phyloP scores from a whole-genome alignment of 768 basidiomycete species.

The Chalciporus chontae region DNA sequence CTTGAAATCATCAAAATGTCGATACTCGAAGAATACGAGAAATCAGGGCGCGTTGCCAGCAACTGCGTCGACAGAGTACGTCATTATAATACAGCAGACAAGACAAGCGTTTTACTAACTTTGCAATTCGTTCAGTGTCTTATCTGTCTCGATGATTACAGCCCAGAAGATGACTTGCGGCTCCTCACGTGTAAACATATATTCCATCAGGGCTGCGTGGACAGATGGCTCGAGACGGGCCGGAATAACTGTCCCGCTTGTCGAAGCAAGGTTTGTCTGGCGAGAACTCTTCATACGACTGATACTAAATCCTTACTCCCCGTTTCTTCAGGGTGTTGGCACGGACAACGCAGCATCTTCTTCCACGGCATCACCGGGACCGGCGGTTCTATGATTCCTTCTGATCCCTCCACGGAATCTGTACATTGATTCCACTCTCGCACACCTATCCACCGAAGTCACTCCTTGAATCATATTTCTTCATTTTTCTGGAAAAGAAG shows the following conservation, averaged over 20 bases:
- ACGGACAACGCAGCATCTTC: conserved; percentile 16
- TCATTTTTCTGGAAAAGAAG: conserved; percentile 14
- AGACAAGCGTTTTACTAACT: background rate
- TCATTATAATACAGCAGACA: conserved; percentile 10
- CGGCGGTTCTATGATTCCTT: conserved; percentile 8
- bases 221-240: conserved; percentile 82
- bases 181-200: conserved; percentile 81
- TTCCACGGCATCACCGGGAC: conserved; percentile 4
- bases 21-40: conserved; percentile 49
- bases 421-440: conserved; percentile 1
- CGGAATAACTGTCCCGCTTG: conserved; percentile 93
- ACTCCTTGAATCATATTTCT: conserved; percentile 16
- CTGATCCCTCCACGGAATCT: background rate
- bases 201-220: conserved; percentile 89
- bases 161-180: conserved; percentile 71
- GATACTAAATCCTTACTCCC: background rate
- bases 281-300: background rate
- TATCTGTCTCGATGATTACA: conserved; percentile 88
- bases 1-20: conserved; percentile 67
- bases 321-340: conserved; percentile 21
- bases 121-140: conserved; percentile 49
- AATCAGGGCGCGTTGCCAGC: conserved; percentile 60
- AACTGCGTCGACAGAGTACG: conserved; percentile 80
- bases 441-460: conserved; percentile 8
- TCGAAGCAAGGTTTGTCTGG: conserved; percentile 60